A percentile compares a stretch with the other conserved stretches of the same genome.
These are phyloP conservation scores for Hypoxylon sp. DNA, from an alignment of 2,329 filamentous ascomycete genomes.

Conservation along the genomic window DNA sequence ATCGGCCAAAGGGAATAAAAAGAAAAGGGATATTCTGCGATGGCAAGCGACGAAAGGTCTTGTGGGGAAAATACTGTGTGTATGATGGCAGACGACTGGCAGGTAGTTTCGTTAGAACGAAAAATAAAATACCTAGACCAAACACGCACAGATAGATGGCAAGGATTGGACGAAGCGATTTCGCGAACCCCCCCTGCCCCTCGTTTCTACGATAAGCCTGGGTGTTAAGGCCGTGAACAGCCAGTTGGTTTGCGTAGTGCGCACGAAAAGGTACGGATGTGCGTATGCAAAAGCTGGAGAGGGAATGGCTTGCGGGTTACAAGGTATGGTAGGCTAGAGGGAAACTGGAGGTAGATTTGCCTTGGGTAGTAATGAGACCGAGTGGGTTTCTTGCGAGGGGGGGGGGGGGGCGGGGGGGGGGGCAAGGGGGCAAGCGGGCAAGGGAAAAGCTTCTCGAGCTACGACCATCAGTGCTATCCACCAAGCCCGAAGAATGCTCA, in stretches of 20 bases:
- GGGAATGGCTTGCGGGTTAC: slow-evolving; percentile 19
- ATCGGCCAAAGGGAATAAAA: slow-evolving; percentile 25
- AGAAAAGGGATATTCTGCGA: slow-evolving; percentile 33
- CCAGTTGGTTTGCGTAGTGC: slow-evolving; percentile 29
- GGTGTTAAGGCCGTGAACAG: slow-evolving; percentile 29
- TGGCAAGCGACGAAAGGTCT: slow-evolving; percentile 25
- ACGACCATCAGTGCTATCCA: slow-evolving; percentile 21
- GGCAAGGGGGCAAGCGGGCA: slow-evolving; percentile 17
- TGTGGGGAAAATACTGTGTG: slow-evolving; percentile 36
- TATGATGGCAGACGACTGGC: slow-evolving; percentile 21
- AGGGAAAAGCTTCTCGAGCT: slow-evolving; percentile 22
- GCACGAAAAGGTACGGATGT: slow-evolving; percentile 25
- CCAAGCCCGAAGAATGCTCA: slow-evolving; percentile 27
- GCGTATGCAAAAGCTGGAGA: slow-evolving; percentile 25
- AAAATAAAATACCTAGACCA: slow-evolving; percentile 27
- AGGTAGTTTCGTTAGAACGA: slow-evolving; percentile 21
- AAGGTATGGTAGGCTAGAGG: slow-evolving; percentile 22
- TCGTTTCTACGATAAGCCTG: slow-evolving; percentile 36
- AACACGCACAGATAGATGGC: slow-evolving; percentile 34
- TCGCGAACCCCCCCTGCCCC: slow-evolving; percentile 31
- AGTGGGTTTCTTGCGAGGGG: slow-evolving; percentile 31
- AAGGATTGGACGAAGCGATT: slow-evolving; percentile 34
- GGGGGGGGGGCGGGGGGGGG: slow-evolving; percentile 20
- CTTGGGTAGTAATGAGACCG: slow-evolving; percentile 26
- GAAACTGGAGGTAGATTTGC: no score